Percentiles rank a stretch among this genome's conserved stretches.
These are phyloP conservation scores for Solanum hybrid DNA, from an alignment of 305 asterid species.

Conservation along the genomic window DNA sequence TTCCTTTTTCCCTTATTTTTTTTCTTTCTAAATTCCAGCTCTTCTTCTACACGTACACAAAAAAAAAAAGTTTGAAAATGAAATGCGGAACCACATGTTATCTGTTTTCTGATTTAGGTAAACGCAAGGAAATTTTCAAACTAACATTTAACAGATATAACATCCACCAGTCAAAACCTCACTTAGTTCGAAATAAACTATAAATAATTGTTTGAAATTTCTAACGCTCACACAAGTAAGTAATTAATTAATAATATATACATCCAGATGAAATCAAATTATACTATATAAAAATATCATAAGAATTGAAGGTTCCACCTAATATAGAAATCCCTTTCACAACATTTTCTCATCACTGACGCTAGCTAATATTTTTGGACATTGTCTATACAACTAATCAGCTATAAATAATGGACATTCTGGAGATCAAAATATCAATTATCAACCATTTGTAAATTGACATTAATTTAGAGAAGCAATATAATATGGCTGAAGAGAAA, in stretches of 20 bases:
- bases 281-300: background rate
- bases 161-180: background rate
- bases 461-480: background rate
- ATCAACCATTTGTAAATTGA: background rate
- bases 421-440: background rate
- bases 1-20: background rate
- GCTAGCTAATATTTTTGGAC: background rate
- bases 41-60: background rate
- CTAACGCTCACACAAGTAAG: background rate
- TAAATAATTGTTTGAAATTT: background rate
- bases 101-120: background rate
- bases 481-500: constrained; percentile 24
- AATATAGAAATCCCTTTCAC: background rate
- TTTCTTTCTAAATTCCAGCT: background rate
- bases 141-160: background rate
- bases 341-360: background rate
- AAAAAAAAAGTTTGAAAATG: background rate
- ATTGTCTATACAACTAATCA: background rate
- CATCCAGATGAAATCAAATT: background rate
- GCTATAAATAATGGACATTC: background rate
- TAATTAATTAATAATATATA: background rate
- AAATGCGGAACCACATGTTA: background rate
- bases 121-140: background rate
- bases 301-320: background rate
- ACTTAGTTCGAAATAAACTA: background rate